Conservation (phyloP, 805 yeast species). For the Torulaspora franciscae region DNA sequence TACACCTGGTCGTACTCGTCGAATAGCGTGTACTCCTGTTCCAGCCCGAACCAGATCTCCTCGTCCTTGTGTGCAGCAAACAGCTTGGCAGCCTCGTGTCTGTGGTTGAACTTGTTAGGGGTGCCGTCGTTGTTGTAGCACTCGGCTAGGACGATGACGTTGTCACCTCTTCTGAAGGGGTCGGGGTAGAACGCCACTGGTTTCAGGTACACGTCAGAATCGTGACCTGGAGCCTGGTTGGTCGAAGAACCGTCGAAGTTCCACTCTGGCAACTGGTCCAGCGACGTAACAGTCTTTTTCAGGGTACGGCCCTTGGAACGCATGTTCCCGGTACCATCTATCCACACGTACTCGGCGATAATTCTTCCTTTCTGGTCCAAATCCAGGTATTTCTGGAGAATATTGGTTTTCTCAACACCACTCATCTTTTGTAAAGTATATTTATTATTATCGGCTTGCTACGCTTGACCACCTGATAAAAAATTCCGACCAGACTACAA, state of each 20-base stretch:
- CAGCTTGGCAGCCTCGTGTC: slow-evolving; percentile 93
- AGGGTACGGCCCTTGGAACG: slow-evolving; percentile 95
- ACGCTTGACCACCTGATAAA: too few relatives aligned
- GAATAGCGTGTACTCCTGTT: slow-evolving; percentile 96
- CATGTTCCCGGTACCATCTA: slow-evolving; percentile 83
- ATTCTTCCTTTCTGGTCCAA: slow-evolving; percentile 81
- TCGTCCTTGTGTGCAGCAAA: slow-evolving; percentile 86
- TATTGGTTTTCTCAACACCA: slow-evolving; percentile 57
- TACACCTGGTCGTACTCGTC: slow-evolving; percentile 86
- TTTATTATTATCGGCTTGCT: too few relatives aligned
- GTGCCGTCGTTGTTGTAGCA: slow-evolving; percentile 99
- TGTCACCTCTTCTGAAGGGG: slow-evolving; percentile 97
- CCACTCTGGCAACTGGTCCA: slow-evolving; percentile 96
- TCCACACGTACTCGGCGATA: slow-evolving; percentile 97
- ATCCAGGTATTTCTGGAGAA: slow-evolving; percentile 75
- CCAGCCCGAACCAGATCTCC: slow-evolving; percentile 95
- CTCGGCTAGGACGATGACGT: slow-evolving; percentile 90
- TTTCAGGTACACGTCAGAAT: slow-evolving; percentile 90
- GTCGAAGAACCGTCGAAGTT: slow-evolving; percentile 99
- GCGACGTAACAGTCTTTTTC: slow-evolving; percentile 55
- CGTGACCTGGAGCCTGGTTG: slow-evolving; percentile 96
- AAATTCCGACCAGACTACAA: too few relatives aligned
- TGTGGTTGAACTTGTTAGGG: slow-evolving; percentile 97
- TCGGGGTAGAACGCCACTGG: slow-evolving; percentile 95
- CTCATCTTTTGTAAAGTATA: slow-evolving; percentile 7